Conservation (phyloP, 495 filamentous ascomycete genomes). For the Halenospora varia region DNA sequence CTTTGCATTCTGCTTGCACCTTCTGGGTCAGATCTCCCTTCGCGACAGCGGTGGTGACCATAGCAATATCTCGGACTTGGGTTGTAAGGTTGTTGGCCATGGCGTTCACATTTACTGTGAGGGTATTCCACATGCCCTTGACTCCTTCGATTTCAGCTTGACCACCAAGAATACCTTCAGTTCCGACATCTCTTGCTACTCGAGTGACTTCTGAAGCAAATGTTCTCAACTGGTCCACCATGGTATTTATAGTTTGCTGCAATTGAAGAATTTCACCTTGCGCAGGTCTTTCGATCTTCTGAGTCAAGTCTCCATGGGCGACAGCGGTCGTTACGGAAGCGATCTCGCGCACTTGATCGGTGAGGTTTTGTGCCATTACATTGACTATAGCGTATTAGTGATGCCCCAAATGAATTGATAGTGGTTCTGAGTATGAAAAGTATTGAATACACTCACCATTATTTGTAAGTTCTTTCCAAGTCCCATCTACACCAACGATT, state of each 20-base stretch:
- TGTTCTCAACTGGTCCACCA: slow-evolving; percentile 96
- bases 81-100: slow-evolving; percentile 98
- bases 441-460: slow-evolving; percentile 83
- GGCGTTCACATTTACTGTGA: slow-evolving; percentile 97
- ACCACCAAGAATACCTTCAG: slow-evolving; percentile 93
- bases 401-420: too few relatives aligned
- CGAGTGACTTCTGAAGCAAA: slow-evolving; percentile 97
- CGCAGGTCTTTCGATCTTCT: slow-evolving; percentile 93
- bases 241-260: slow-evolving; percentile 97
- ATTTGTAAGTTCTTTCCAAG: slow-evolving; percentile 96
- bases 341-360: slow-evolving; percentile 86
- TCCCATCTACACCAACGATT: slow-evolving; percentile 92
- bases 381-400: slow-evolving; percentile 66
- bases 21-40: slow-evolving; percentile 96
- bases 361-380: slow-evolving; percentile 83
- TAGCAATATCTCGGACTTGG: slow-evolving; percentile 97
- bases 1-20: slow-evolving; percentile 93
- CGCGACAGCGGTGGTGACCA: slow-evolving; percentile 96
- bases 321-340: slow-evolving; percentile 95
- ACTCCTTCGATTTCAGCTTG: slow-evolving; percentile 92
- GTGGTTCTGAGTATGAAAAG: too few relatives aligned
- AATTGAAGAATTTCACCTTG: slow-evolving; percentile 94
- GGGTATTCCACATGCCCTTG: slow-evolving; percentile 86
- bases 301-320: slow-evolving; percentile 90
- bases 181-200: slow-evolving; percentile 94